Conservation (phyloP, 2,329 filamentous ascomycete genomes). For the Epichloe aotearoae region DNA sequence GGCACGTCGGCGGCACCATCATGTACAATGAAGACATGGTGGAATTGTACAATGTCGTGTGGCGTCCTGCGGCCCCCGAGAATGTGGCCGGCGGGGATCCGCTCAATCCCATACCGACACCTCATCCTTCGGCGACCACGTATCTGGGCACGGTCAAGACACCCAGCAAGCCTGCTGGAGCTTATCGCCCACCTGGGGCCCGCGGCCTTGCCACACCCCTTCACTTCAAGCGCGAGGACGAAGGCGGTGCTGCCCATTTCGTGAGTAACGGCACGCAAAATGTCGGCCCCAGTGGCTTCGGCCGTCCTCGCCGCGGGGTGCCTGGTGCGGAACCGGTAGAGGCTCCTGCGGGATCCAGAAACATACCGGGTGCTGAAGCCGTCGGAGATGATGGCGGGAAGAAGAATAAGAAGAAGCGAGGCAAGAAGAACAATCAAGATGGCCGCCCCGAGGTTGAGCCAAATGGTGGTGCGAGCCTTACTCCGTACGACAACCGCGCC, state of each 20-base stretch:
- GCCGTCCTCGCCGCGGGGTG: constrained; percentile 58
- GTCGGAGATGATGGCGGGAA: constrained; percentile 56
- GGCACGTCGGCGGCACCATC: constrained; percentile 76
- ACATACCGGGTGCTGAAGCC: constrained; percentile 49
- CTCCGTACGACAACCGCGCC: constrained; percentile 24
- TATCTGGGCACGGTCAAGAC: constrained; percentile 84
- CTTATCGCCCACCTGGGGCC: constrained; percentile 88
- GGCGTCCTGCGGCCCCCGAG: constrained; percentile 62
- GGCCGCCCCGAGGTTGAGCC: constrained; percentile 36
- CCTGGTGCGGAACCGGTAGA: constrained; percentile 72
- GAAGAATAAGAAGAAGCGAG: constrained; percentile 98
- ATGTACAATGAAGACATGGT: constrained; percentile 95
- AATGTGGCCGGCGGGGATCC: constrained; percentile 53
- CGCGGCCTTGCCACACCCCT: constrained; percentile 79
- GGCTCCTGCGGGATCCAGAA: constrained; percentile 53
- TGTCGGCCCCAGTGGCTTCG: constrained; percentile 69
- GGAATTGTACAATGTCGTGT: constrained; percentile 82
- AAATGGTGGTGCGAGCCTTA: constrained; percentile 33
- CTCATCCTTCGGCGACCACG: constrained; percentile 69
- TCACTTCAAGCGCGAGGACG: constrained; percentile 94
- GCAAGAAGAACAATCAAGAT: constrained; percentile 80
- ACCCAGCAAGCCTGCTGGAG: constrained; percentile 91
- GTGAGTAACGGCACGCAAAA: constrained; percentile 64
- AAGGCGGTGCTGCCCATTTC: constrained; percentile 80
- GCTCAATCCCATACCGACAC: constrained; percentile 57